phyloP scores from a whole-genome alignment of 805 yeast genomes.

The Komagataella populi region DNA sequence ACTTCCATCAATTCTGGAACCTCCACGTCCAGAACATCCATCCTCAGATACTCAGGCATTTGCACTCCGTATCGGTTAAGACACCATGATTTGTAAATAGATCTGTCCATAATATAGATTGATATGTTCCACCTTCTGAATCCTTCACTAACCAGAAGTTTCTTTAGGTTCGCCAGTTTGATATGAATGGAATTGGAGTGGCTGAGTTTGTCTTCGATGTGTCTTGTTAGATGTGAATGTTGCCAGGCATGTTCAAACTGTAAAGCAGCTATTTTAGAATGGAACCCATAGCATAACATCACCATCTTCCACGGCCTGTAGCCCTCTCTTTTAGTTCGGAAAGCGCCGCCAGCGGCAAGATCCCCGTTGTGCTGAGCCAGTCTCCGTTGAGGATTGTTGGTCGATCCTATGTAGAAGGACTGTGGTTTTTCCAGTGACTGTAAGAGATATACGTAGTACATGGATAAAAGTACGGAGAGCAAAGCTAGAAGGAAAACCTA shows the following conservation, averaged over 20 bases:
- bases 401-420: conserved; percentile 68
- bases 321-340: conserved; percentile 40
- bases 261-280: conserved; percentile 52
- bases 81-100: conserved; percentile 20
- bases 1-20: conserved; percentile 13
- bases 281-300: conserved; percentile 55
- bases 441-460: conserved; percentile 63
- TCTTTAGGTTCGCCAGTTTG: conserved; percentile 31
- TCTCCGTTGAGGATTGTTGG: conserved; percentile 59
- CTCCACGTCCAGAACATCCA: neutral
- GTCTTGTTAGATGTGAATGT: conserved; percentile 54
- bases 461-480: neutral
- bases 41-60: conserved; percentile 9
- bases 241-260: conserved; percentile 85
- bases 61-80: conserved; percentile 16
- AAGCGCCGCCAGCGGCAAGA: conserved; percentile 52
- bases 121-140: conserved; percentile 31
- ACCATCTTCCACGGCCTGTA: conserved; percentile 68
- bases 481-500: neutral
- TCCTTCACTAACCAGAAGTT: conserved; percentile 26
- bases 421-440: conserved; percentile 43
- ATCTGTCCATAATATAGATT: conserved; percentile 28
- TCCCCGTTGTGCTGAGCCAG: conserved; percentile 74
- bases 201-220: conserved; percentile 29
- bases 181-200: conserved; percentile 26